A percentile compares a stretch with the other conserved stretches of the same genome.
These are phyloP conservation scores for Capsella rubella DNA, from an alignment of 441 rosid genomes.

Conservation along the genomic window DNA sequence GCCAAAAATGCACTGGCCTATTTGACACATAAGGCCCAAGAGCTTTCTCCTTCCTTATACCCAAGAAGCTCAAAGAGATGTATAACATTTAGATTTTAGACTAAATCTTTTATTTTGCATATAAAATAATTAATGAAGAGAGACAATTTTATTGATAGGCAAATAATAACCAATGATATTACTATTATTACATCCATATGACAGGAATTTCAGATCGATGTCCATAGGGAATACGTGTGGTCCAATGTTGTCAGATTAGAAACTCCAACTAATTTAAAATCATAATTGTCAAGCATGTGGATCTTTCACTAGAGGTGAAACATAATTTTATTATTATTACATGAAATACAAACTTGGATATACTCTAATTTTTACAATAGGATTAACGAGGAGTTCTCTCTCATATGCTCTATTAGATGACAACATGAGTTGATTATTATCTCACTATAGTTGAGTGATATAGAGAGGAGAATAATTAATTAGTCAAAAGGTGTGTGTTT, in stretches of 20 bases:
- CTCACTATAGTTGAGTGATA: too few species aligned
- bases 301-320: conserved; percentile 12
- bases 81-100: neutral
- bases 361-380: too few species aligned
- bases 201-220: neutral
- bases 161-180: conserved; percentile 6
- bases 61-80: neutral
- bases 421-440: too few species aligned
- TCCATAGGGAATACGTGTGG: conserved; percentile 16
- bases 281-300: conserved; percentile 20
- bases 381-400: too few species aligned
- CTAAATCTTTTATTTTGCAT: too few species aligned
- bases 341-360: neutral
- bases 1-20: neutral
- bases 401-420: too few species aligned
- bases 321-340: neutral
- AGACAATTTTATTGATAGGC: neutral
- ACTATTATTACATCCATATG: conserved; percentile 19
- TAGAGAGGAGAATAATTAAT: neutral
- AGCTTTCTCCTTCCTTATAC: neutral
- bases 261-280: conserved; percentile 8
- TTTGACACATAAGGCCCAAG: neutral
- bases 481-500: conserved; percentile 30
- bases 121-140: neutral
- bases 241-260: conserved; percentile 33